These are phyloP conservation scores for Ceratocystis ficicola DNA, from an alignment of 2,329 filamentous ascomycete genomes.

Conservation along the genomic window DNA sequence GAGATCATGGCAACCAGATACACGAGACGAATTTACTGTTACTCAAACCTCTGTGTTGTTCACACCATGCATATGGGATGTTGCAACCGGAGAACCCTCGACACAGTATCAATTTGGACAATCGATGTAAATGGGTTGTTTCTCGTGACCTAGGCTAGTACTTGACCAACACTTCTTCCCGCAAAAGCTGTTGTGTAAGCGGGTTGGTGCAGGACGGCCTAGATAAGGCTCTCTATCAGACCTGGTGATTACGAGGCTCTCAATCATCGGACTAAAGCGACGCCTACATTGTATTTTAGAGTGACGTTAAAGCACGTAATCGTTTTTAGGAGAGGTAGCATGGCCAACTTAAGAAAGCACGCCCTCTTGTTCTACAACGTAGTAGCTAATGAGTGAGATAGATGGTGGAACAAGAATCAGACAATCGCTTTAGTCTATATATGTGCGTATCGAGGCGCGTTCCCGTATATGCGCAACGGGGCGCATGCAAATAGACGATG, in stretches of 20 bases:
- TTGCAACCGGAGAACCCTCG: not conserved
- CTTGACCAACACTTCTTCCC: not conserved
- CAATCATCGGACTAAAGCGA: conserved; percentile 52
- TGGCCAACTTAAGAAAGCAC: not conserved
- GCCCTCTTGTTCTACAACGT: not conserved
- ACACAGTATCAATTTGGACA: not conserved
- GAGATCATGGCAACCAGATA: not conserved
- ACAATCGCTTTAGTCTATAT: not conserved
- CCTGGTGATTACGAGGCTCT: conserved; percentile 44
- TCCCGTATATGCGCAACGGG: not conserved
- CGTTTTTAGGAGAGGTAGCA: not conserved
- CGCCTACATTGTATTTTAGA: conserved; percentile 41
- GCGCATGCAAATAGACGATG: no score
- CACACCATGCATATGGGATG: conserved; percentile 7
- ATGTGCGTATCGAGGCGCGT: not conserved
- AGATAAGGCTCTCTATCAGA: conserved; percentile 40
- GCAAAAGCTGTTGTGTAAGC: not conserved
- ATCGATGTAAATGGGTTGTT: not conserved
- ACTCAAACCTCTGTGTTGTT: not conserved
- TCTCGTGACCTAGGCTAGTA: not conserved
- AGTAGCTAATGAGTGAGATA: no score
- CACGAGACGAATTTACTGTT: not conserved
- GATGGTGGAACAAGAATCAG: not conserved
- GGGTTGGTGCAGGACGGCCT: not conserved
- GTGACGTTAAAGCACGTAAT: not conserved